phyloP scores from a whole-genome alignment of 345 rosid genomes.

The Aurinia saxatilis region DNA sequence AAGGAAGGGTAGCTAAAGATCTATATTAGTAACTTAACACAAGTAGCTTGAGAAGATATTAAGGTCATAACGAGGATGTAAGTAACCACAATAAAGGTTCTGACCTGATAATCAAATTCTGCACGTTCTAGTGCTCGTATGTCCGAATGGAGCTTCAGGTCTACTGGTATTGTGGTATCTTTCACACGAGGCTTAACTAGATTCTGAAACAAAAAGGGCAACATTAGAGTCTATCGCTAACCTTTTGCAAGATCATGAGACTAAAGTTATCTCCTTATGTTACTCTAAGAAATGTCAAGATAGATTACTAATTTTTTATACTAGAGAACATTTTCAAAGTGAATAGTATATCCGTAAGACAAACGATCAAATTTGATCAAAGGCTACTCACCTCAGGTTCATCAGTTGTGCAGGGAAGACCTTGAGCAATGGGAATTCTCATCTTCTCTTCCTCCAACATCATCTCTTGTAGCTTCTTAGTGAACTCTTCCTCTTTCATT shows the following conservation, averaged over 20 bases:
- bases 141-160: constrained; percentile 67
- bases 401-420: constrained; percentile 95
- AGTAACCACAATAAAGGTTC: background rate
- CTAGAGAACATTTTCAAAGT: too few relatives aligned
- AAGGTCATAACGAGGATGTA: too few relatives aligned
- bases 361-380: background rate
- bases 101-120: constrained; percentile 82
- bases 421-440: constrained; percentile 82
- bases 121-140: constrained; percentile 79
- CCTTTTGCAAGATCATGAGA: background rate
- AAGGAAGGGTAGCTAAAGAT: too few relatives aligned
- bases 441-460: constrained; percentile 52
- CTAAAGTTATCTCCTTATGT: too few relatives aligned
- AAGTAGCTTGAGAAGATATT: too few relatives aligned
- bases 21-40: too few relatives aligned
- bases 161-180: constrained; percentile 64
- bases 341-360: background rate
- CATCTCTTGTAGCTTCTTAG: constrained; percentile 71
- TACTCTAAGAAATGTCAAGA: background rate
- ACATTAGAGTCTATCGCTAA: background rate
- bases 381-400: constrained; percentile 70
- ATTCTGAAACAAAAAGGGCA: constrained; percentile 36
- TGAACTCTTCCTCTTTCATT: constrained; percentile 74
- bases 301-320: too few relatives aligned
- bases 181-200: constrained; percentile 67